A percentile compares a stretch with the other conserved stretches of the same genome.
Evolutionary conservation across 2,329 filamentous ascomycete species (phyloP).

Genomic region (Rasamsonia emersonii): DNA sequence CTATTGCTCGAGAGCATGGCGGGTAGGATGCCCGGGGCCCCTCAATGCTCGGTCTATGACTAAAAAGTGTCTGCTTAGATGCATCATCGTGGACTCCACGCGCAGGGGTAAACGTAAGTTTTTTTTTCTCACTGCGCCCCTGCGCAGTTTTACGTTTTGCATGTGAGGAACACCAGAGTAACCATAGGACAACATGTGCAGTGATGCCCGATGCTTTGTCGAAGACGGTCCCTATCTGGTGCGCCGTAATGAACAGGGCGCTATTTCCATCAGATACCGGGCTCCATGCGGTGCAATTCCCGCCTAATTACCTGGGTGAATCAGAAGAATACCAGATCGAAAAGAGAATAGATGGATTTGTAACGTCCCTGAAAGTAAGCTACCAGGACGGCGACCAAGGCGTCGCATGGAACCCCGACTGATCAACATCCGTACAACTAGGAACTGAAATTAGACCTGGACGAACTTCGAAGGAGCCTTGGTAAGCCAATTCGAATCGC

Average conservation of each 20-base stretch:
- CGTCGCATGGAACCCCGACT: neutral
- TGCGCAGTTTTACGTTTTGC: constrained; percentile 6
- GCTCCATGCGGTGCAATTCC: constrained; percentile 56
- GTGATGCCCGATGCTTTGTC: constrained; percentile 89
- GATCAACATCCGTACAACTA: constrained; percentile 36
- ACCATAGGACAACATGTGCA: constrained; percentile 29
- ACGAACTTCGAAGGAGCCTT: constrained; percentile 47
- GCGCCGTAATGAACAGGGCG: constrained; percentile 69
- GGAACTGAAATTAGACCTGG: constrained; percentile 54
- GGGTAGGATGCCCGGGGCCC: constrained; percentile 45
- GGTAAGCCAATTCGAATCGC: constrained; percentile 65
- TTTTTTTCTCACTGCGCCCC: constrained; percentile 9
- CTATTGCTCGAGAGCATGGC: constrained; percentile 55
- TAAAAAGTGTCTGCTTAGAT: constrained; percentile 22
- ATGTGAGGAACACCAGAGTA: too few species aligned
- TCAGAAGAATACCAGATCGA: constrained; percentile 77
- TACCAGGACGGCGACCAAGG: neutral
- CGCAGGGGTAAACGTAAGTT: constrained; percentile 70
- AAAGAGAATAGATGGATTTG: constrained; percentile 48
- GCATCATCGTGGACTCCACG: constrained; percentile 86
- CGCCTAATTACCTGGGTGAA: constrained; percentile 60
- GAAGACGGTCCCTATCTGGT: constrained; percentile 93
- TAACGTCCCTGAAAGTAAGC: constrained; percentile 39
- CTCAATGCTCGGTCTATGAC: constrained; percentile 1
- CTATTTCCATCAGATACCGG: constrained; percentile 56